Evolutionary conservation across 768 basidiomycete genomes (phyloP).

Genomic region (Tricholoma hemisulphureum): DNA sequence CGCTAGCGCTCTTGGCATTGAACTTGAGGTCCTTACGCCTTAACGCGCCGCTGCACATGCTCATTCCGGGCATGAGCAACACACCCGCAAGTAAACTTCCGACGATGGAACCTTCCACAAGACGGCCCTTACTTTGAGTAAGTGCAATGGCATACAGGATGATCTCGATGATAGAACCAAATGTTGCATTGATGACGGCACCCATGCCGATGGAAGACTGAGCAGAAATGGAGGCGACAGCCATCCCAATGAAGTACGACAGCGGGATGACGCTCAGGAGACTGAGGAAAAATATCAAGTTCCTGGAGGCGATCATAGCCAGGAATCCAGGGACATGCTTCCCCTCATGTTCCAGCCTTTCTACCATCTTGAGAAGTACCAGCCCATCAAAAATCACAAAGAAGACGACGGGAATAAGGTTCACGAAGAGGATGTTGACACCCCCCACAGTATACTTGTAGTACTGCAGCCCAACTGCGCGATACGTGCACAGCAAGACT

Average conservation of each 20-base stretch:
- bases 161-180: conserved; percentile 98
- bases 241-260: conserved; percentile 99
- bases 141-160: conserved; percentile 89
- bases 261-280: conserved; percentile 93
- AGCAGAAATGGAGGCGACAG: conserved; percentile 97
- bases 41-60: conserved; percentile 91
- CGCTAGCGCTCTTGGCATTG: conserved; percentile 98
- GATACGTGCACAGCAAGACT: conserved; percentile 92
- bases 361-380: conserved; percentile 70
- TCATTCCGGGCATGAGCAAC: conserved; percentile 92
- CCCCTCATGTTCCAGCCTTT: conserved; percentile 53
- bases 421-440: conserved; percentile 97
- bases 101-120: conserved; percentile 96
- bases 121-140: conserved; percentile 84
- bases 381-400: conserved; percentile 95
- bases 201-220: conserved; percentile 99
- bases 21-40: conserved; percentile 94
- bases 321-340: conserved; percentile 65
- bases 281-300: conserved; percentile 79
- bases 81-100: conserved; percentile 95
- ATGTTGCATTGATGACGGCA: conserved; percentile 98
- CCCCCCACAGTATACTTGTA: conserved; percentile 99
- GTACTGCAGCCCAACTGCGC: conserved; percentile 85
- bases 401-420: conserved; percentile 89
- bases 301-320: conserved; percentile 65